These are phyloP conservation scores for Diplodia seriata DNA, from an alignment of 2,329 filamentous ascomycete genomes.

Conservation along the genomic window DNA sequence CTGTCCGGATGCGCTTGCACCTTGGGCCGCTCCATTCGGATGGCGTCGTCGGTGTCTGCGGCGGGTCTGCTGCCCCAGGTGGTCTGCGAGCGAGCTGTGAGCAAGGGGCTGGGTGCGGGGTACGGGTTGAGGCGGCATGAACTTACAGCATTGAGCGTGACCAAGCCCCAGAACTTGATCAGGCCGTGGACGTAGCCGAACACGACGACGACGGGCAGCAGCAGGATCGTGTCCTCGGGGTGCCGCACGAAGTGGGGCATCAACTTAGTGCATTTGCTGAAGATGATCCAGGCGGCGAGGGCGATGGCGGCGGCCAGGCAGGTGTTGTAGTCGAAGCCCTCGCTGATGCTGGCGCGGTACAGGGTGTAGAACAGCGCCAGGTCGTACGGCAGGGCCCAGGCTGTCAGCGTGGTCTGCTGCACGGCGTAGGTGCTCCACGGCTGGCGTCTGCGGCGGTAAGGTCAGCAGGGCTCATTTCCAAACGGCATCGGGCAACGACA, in stretches of 20 bases:
- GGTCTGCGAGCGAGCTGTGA: conserved; percentile 64
- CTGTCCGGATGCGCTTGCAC: conserved; percentile 10
- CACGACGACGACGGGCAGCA: conserved; percentile 81
- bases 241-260: conserved; percentile 85
- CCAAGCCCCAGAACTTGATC: conserved; percentile 87
- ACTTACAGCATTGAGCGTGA: conserved; percentile 64
- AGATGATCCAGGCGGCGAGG: conserved; percentile 61
- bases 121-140: conserved; percentile 22
- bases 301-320: conserved; percentile 39
- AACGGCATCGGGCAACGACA: conserved; percentile 16
- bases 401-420: conserved; percentile 90
- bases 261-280: conserved; percentile 91
- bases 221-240: conserved; percentile 74
- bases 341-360: conserved; percentile 37
- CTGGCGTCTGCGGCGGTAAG: conserved; percentile 69
- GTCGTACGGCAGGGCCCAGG: conserved; percentile 82
- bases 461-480: conserved; percentile 25
- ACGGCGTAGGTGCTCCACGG: conserved; percentile 94
- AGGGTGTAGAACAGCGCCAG: conserved; percentile 66
- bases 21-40: conserved; percentile 42
- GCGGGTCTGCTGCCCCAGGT: conserved; percentile 95
- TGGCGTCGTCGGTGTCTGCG: conserved; percentile 74
- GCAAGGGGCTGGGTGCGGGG: conserved; percentile 25
- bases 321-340: conserved; percentile 1
- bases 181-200: conserved; percentile 94